Base-by-base conservation (phyloP, 2,329 filamentous ascomycete genomes). In the Fusarium siculi region DNA sequence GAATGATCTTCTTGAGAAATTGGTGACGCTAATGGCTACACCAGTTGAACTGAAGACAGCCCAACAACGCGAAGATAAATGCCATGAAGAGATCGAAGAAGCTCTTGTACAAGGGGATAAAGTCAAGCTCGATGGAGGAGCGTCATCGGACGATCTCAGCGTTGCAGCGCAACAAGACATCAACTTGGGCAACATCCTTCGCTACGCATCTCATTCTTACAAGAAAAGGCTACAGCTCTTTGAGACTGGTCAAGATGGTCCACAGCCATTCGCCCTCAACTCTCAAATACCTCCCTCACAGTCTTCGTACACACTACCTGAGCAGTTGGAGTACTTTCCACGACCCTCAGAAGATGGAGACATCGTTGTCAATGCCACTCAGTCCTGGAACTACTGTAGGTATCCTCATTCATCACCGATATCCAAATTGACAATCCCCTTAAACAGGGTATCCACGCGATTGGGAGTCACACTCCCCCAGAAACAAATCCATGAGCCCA, bases 301-400 rank as follows among this genome's bases (percentile, higher is more conserved):
- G 15, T 54, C 50, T 39, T 28, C 23, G 14, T 57, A 49, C 42
- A 54, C 23, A 5, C 54, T 36, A 18, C 34, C 25, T 4, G 34
- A 32, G 11, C 34, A 54, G 14, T 9, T 32, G 25, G 25, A 54
- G 12, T 54, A 40, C 25, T 7, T 25, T 23, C 47, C 37, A 1
- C 32, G 25, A 2, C 28, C 34, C 4, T n/a, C 57, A 25, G 21
- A 34, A 21, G 37, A 46, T 7, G 23, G 32, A n/a, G 23, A 46
- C 19, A 16, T 30, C n/a, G 21, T 28, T 42, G 36, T 59, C 36
- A 46, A 39, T 34, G 28, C 36, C 11, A 40, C 43, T 9, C n/a
- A 23, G 14, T 30, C 28, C 5, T 63, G 54, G 54, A 63, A 60
- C 4, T 63, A 63, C 43, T 61, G 60, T 63, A 36, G 5, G 60